Evolutionary conservation across 1,284 basidiomycete species (phyloP), one percentile per base, ranked within the genome.

Genomic region (Puccinia novopanici): DNA sequence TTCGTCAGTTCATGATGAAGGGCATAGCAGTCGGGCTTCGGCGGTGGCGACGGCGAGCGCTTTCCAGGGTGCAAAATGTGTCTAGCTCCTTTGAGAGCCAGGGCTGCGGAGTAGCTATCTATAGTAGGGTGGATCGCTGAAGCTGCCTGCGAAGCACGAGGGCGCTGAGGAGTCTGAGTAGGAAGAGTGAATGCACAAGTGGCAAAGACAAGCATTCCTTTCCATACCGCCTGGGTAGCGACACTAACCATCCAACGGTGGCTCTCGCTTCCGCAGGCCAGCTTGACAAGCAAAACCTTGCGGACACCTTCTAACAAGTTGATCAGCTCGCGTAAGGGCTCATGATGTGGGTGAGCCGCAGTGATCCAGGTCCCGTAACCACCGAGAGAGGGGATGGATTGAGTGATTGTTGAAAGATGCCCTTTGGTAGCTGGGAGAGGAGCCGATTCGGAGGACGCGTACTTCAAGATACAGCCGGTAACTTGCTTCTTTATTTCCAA

Each of bases 161-260:
- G 22, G 5, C 22, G 30, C n/a, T 72, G 70, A 9, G 70, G 54
- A 13, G 2, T 22, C 30, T 34, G 10, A 42, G 48, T 63, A 0
- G 76, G 67, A 42, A 74, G 27, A 42, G 71, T 52, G 19, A 74
- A 74, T 42, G 71, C n/a, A 13, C 65, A 57, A 19, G 63, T 57
- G n/a, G 76, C 30, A 22, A 78, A 78, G 24, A 68, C 76, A 19
- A 78, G 67, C 67, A 78, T 70, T n/a, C 27, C 76, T 61, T 78
- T 78, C 76, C 76, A 78, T 37, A 71, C 76, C 9, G 76, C 76
- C 40, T 78, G 76, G 22, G 76, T 68, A 22, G 65, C 76, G 2
- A 78, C 67, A 61, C 65, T 71, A 27, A 78, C 76, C 54, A 78
- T 78, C 76, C 76, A 78, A 52, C 54, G 50, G n/a, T 78, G 50